Base-by-base conservation (phyloP, 2,329 filamentous ascomycete species). In the Pseudogymnoascus verrucosus region DNA sequence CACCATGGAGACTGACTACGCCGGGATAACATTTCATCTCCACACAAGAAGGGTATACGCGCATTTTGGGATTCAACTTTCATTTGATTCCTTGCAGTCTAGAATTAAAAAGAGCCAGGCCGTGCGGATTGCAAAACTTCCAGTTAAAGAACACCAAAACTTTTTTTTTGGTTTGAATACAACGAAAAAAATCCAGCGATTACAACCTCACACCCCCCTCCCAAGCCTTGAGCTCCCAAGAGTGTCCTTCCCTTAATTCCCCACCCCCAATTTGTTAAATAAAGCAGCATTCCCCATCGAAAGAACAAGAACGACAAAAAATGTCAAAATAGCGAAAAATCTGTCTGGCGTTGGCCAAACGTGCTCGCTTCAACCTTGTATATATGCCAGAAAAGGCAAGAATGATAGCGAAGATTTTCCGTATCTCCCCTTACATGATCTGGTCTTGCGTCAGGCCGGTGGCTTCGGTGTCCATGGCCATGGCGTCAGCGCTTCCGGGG, bases 391-490 rank as follows among this genome's bases (percentile, higher is more conserved):
- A 54, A 28, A 28, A 8, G 23, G 14, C 7, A 54, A 54, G 47
- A 54, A 16, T 4, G 14, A 54, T 28, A 31, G 26, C 47, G 47
- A 26, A 11, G 23, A 31, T 16, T 54, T 16, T 7, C 47, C 47
- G 36, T 62, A 16, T 16, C n/a, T 44, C 39, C 26, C 36, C 36
- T 66, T 79, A 98, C 93, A 98, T 96, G 78, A 98, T 97, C 80
- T 98, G 93, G 74, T 98, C 93, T 78, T 98, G 95, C n/a, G 92
- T 96, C 74, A 96, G 78, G 66, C 88, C 89, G 61, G 82, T 85
- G 68, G 90, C 85, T 67, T 91, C 87, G 36, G 88, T 90, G 69
- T 97, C 93, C 91, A 97, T 96, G 67, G 93, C 93, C 91, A 97
- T 96, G 67, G 93, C 89, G 67, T 78, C 79, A 19, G 76, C 78